Evolutionary conservation across 225 moss, liverwort and hornwort species (phyloP), one percentile per base, ranked within the genome.

Genomic region (Straminergon stramineum): DNA sequence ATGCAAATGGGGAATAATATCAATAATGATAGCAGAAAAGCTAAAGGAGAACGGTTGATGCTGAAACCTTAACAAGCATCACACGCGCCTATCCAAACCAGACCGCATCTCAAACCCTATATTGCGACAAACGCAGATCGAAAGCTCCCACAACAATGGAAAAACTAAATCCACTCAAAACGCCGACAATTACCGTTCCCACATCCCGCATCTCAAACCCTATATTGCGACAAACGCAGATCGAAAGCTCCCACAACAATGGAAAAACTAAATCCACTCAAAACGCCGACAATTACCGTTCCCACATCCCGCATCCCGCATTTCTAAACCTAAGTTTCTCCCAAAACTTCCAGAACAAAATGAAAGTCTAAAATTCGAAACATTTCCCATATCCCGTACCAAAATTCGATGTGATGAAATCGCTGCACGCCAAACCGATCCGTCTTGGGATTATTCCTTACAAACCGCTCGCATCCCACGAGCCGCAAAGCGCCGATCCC

Each of bases 341-440:
- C 66, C 84, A 12, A 62, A 68, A 85, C 37, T 31, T 45, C 65
- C 28, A n/a, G 17, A 19, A 60, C 45, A 26, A 84, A 65, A 81
- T 30, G 48, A 34, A 22, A 53, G 31, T 8, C 45, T 7, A 75
- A 51, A 68, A 65, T 52, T 35, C 34, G 9, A 65, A n/a, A 28
- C 21, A 53, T 17, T n/a, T 56, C 81, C 35, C 39, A 26, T 51
- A 84, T 31, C 70, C 14, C 58, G 3, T 90, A 94, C 99, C 97
- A 97, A 48, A 99, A 99, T 90, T 99, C 99, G 87, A 99, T 84
- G 88, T 99, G 99, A 84, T 99, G 99, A 45, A 99, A 97, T 22
- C 92, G 95, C 85, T 94, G 91, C 57, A 95, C 94, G 30, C 84
- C 76, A 76, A 99, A 96, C 39, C 91, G 93, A 92, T 97, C 98